Evolutionary conservation across 352 stramenopile genomes (phyloP), one percentile per base, ranked within the genome.

Genomic region (Thraustotheca clavata): DNA sequence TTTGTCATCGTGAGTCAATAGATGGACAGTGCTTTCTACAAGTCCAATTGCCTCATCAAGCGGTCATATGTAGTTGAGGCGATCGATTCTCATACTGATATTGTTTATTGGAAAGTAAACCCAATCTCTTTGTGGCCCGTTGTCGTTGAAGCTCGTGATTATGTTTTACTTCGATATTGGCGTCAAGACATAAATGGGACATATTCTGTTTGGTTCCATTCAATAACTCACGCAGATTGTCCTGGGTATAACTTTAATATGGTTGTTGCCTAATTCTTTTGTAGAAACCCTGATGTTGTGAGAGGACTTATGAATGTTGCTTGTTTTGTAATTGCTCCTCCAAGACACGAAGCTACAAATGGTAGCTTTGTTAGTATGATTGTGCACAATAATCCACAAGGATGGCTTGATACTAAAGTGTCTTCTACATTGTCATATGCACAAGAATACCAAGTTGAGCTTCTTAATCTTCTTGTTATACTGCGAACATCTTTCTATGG

Each of bases 151-250:
- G 67, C 77, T n/a, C 82, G 84, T 8, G 82, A 94, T 20, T 61
- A 90, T 29, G 90, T 80, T 32, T 65, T 94, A 43, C 68, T 91
- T 3, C 80, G 84, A 26, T 90, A 94, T 60, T 94, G 84, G 84
- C 80, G 79, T 12, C 90, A 88, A 67, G 80, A 91, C 43, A 75
- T 83, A 4, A 82, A 91, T 63, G 73, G 76, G 26, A 88, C 82
- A 2, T 94, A 91, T 46, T 88, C 91, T 62, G 80, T 94, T 54
- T 91, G 82, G 61, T 89, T 91, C 62, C 84, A 94, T 71, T 94
- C 84, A n/a, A 90, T 80, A 16, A 80, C 77, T 0, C 79, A 94
- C 60, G 6, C 60, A 1, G 67, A 83, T 4, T 91, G 79, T 38
- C 83, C 80, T 32, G 33, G 26, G 0, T 27, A 66, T 54, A 4